Percentiles rank a stretch among this genome's conserved stretches.
These are phyloP conservation scores for Clarireedia hainanense DNA, from an alignment of 2,329 filamentous ascomycete species.

Conservation along the genomic window DNA sequence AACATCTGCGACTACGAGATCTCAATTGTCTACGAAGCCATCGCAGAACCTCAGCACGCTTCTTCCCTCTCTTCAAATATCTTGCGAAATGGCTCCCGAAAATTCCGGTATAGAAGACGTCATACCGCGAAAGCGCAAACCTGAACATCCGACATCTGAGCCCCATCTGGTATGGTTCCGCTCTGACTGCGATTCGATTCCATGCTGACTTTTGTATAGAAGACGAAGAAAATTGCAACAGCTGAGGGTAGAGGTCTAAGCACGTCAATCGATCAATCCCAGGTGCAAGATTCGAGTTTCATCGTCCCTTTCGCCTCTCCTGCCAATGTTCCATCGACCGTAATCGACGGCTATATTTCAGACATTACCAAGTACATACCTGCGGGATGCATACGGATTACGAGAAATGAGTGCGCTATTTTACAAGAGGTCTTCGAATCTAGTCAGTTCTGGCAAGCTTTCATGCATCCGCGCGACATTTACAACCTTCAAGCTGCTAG, in stretches of 20 bases:
- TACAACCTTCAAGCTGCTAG: constrained; percentile 1
- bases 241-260: background rate
- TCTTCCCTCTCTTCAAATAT: no score
- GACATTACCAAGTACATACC: constrained; percentile 25
- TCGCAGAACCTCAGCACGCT: no score
- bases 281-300: background rate
- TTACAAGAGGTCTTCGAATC: constrained; percentile 8
- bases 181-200: no score
- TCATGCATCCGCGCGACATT: constrained; percentile 14
- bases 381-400: constrained; percentile 20
- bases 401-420: constrained; percentile 6
- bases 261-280: background rate
- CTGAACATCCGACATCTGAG: no score
- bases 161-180: no score
- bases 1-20: no score
- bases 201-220: no score
- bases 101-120: no score
- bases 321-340: background rate
- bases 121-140: no score
- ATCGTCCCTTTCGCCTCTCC: background rate
- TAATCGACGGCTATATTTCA: constrained; percentile 6
- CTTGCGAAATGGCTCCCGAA: no score
- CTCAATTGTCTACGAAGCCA: no score
- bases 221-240: background rate
- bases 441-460: constrained; percentile 15